Conservation (phyloP, 176 grass and related monocot species). For the Secale cereale region DNA sequence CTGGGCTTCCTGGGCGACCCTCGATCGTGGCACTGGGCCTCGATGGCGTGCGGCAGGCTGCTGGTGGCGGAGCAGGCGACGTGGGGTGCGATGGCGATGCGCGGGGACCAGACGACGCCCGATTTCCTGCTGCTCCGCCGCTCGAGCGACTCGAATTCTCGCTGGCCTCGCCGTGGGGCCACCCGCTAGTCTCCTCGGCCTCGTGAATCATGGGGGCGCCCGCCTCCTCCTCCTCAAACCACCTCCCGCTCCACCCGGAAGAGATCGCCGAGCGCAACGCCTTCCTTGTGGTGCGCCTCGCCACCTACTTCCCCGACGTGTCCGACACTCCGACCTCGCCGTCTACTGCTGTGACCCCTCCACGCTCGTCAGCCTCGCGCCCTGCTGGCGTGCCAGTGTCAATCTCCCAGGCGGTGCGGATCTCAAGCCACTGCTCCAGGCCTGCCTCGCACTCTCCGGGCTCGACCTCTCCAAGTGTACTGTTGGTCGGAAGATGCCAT, state of each 20-base stretch:
- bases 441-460: constrained; percentile 38
- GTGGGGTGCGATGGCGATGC: constrained; percentile 57
- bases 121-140: constrained; percentile 37
- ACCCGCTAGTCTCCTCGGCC: constrained; percentile 29
- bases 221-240: background rate
- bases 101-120: constrained; percentile 45
- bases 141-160: constrained; percentile 76
- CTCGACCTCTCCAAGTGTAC: constrained; percentile 88
- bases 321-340: constrained; percentile 41
- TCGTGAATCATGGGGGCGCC: background rate
- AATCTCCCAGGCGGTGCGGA: constrained; percentile 49
- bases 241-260: background rate
- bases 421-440: constrained; percentile 28
- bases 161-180: constrained; percentile 77
- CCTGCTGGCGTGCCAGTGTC: constrained; percentile 36
- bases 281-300: constrained; percentile 39
- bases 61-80: constrained; percentile 54
- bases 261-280: constrained; percentile 22
- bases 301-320: constrained; percentile 54
- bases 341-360: constrained; percentile 83
- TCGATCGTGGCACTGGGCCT: constrained; percentile 48
- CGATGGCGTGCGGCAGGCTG: constrained; percentile 50
- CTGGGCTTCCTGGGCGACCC: constrained; percentile 48
- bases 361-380: constrained; percentile 44
- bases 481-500: constrained; percentile 89